Conservation (phyloP, 1,284 basidiomycete species). For the Prillingera fragicola region DNA sequence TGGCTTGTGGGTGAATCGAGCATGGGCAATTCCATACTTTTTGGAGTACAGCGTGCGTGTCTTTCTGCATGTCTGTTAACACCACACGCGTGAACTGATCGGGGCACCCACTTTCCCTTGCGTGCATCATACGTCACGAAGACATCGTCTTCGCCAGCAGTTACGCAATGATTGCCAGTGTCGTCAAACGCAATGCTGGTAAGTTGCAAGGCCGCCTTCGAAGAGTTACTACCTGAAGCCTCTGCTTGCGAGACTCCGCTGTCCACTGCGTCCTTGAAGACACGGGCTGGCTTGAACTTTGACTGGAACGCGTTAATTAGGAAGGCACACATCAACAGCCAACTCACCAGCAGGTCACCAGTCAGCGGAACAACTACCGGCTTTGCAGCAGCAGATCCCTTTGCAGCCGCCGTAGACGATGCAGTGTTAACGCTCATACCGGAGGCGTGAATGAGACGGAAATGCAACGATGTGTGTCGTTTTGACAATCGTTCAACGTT, state of each 20-base stretch:
- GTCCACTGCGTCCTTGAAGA: slow-evolving; percentile 74
- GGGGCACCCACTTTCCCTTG: slow-evolving; percentile 74
- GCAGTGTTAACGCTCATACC: too few species aligned
- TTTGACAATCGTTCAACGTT: too few species aligned
- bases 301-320: too few species aligned
- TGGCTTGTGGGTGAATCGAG: slow-evolving; percentile 87
- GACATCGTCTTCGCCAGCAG: slow-evolving; percentile 87
- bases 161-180: slow-evolving; percentile 75
- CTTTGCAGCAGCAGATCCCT: too few species aligned
- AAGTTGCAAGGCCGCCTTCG: slow-evolving; percentile 51
- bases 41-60: slow-evolving; percentile 78
- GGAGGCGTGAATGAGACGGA: too few species aligned
- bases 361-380: too few species aligned
- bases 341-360: too few species aligned
- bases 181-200: slow-evolving; percentile 90
- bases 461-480: too few species aligned
- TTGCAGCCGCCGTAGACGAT: too few species aligned
- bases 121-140: slow-evolving; percentile 84
- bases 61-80: slow-evolving; percentile 53
- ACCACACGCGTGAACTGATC: slow-evolving; percentile 18
- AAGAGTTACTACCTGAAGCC: slow-evolving; percentile 44
- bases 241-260: slow-evolving; percentile 36
- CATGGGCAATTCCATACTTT: slow-evolving; percentile 93
- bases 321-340: too few species aligned
- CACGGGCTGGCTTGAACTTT: slow-evolving; percentile 62